phyloP scores from a whole-genome alignment of 306 rosid species.

The Vicia faba region DNA sequence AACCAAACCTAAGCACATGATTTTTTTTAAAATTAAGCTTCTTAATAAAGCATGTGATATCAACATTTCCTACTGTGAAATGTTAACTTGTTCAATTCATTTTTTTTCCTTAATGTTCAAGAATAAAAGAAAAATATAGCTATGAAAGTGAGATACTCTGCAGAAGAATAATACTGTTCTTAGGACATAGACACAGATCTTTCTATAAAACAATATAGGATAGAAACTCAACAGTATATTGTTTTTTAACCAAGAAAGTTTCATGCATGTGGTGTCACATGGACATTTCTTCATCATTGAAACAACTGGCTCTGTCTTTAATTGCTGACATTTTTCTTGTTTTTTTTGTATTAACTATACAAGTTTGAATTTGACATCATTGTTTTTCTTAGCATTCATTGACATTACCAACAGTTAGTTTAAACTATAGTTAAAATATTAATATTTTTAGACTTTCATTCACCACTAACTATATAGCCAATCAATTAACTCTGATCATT shows the following conservation, averaged over 20 bases:
- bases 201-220: slow-evolving; percentile 28
- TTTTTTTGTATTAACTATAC: not conserved
- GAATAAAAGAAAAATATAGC: slow-evolving; percentile 15
- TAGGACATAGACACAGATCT: slow-evolving; percentile 35
- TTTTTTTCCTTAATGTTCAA: not conserved
- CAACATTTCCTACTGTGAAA: not conserved
- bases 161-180: slow-evolving; percentile 26
- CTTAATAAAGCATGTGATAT: not conserved
- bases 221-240: slow-evolving; percentile 30
- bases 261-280: slow-evolving; percentile 59
- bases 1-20: no score
- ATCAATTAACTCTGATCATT: slow-evolving; percentile 21
- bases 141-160: slow-evolving; percentile 35
- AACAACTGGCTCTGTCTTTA: slow-evolving; percentile 28
- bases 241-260: slow-evolving; percentile 41
- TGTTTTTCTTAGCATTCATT: slow-evolving; percentile 31
- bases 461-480: slow-evolving; percentile 18
- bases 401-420: slow-evolving; percentile 18
- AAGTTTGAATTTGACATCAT: slow-evolving; percentile 42
- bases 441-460: slow-evolving; percentile 21
- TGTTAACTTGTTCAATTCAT: slow-evolving; percentile 21
- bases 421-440: not conserved
- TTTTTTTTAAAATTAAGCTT: no score
- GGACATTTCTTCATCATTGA: slow-evolving; percentile 31
- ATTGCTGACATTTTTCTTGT: slow-evolving; percentile 5